Conservation (phyloP, 225 moss, liverwort and hornwort species). For the Marchantia paleacea region DNA sequence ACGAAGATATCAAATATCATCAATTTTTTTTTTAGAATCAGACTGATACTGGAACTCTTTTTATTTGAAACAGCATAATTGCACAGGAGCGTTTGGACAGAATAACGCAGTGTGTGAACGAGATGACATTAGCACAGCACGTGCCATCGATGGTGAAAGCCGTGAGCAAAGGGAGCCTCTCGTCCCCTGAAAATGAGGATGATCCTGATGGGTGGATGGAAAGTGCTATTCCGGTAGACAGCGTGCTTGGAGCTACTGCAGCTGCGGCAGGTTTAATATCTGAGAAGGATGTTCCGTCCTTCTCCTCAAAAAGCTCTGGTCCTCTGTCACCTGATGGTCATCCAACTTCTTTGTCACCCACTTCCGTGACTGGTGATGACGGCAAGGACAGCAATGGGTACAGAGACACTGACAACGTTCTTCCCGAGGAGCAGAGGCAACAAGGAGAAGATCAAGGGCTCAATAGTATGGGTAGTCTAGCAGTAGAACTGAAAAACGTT, state of each 20-base stretch:
- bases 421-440: slow-evolving; percentile 54
- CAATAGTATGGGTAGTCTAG: slow-evolving; percentile 33
- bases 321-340: slow-evolving; percentile 63
- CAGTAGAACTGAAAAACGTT: slow-evolving; percentile 1
- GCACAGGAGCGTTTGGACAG: slow-evolving; percentile 98
- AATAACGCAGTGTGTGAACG: slow-evolving; percentile 94
- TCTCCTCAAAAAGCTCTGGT: slow-evolving; percentile 79
- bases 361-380: slow-evolving; percentile 35
- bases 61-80: slow-evolving; percentile 64
- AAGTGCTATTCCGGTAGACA: slow-evolving; percentile 83
- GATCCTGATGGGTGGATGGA: slow-evolving; percentile 98
- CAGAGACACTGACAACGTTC: slow-evolving; percentile 47
- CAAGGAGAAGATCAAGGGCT: slow-evolving; percentile 40
- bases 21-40: background rate
- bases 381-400: slow-evolving; percentile 25
- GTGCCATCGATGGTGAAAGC: slow-evolving; percentile 69
- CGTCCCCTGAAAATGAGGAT: slow-evolving; percentile 42
- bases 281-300: slow-evolving; percentile 79
- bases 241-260: slow-evolving; percentile 93
- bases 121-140: slow-evolving; percentile 81
- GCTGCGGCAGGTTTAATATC: slow-evolving; percentile 91
- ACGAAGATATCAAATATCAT: too few relatives aligned
- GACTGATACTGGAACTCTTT: background rate
- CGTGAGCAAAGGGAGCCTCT: slow-evolving; percentile 55
- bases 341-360: slow-evolving; percentile 46